Percentiles rank a stretch among this genome's conserved stretches.
phyloP scores from a whole-genome alignment of 1,284 basidiomycete species.

The Ceratobasidium sp. region DNA sequence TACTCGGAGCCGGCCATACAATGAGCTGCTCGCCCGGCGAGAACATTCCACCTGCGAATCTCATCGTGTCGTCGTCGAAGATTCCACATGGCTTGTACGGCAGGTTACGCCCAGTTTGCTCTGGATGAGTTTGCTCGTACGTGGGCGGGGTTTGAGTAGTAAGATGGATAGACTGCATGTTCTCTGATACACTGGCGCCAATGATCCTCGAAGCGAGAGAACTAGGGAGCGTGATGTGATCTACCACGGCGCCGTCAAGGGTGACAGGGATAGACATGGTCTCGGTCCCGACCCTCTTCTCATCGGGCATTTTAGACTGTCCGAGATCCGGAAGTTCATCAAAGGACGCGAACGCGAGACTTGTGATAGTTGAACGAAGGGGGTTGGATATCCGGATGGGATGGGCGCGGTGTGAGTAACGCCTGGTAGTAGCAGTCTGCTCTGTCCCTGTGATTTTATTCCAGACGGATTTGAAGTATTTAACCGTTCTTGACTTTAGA shows the following conservation, averaged over 20 bases:
- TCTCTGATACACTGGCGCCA: neutral
- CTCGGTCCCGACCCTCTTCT: no score
- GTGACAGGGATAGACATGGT: constrained; percentile 10
- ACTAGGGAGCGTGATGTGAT: constrained; percentile 15
- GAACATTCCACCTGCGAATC: neutral
- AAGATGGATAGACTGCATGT: constrained; percentile 8
- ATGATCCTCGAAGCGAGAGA: neutral
- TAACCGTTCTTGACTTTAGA: neutral
- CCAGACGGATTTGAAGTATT: constrained; percentile 9
- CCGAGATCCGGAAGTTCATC: neutral
- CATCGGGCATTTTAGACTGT: constrained; percentile 15
- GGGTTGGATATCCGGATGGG: constrained; percentile 23
- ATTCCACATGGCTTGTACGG: neutral
- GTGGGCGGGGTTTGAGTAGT: constrained; percentile 23
- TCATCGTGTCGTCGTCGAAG: constrained; percentile 9
- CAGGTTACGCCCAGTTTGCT: neutral
- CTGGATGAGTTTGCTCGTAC: constrained; percentile 19
- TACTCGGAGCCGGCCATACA: constrained; percentile 9
- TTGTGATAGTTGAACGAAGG: constrained; percentile 10
- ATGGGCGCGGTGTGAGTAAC: neutral
- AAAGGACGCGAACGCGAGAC: constrained; percentile 4
- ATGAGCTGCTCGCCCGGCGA: neutral
- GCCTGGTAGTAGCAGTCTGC: neutral
- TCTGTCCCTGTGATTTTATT: constrained; percentile 6
- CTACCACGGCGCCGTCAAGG: neutral